phyloP scores from a whole-genome alignment of 2,329 filamentous ascomycete species.

The Aspergillus thermomutatus region DNA sequence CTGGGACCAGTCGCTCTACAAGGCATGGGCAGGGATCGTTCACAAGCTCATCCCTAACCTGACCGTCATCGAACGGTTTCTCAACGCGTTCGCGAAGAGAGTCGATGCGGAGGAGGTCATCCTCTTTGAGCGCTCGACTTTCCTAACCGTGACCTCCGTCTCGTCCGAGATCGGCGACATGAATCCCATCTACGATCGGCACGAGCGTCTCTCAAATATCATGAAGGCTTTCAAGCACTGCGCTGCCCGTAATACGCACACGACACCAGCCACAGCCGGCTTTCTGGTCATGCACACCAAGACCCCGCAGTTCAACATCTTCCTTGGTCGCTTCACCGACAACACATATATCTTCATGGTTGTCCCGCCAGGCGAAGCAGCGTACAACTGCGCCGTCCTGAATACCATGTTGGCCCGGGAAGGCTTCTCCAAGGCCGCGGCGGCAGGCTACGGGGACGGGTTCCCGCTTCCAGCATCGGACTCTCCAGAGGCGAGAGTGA shows the following conservation, averaged over 20 bases:
- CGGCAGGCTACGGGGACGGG: constrained; percentile 40
- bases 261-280: constrained; percentile 40
- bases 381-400: constrained; percentile 84
- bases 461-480: constrained; percentile 39
- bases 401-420: constrained; percentile 85
- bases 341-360: constrained; percentile 96
- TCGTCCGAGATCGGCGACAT: constrained; percentile 68
- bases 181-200: constrained; percentile 89
- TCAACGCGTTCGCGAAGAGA: constrained; percentile 75
- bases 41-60: constrained; percentile 97
- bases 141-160: constrained; percentile 92
- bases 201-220: constrained; percentile 94
- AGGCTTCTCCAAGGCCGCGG: constrained; percentile 67
- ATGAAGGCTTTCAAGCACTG: constrained; percentile 97
- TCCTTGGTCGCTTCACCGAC: constrained; percentile 91
- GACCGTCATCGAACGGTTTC: constrained; percentile 78
- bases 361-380: constrained; percentile 83
- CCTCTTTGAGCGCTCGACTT: constrained; percentile 92
- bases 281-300: constrained; percentile 49
- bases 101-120: constrained; percentile 93
- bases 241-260: constrained; percentile 44
- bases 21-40: constrained; percentile 97
- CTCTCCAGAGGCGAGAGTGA: constrained; percentile 18
- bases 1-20: constrained; percentile 98
- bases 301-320: constrained; percentile 75